phyloP scores from a whole-genome alignment of 805 yeast genomes.

The Wickerhamomyces chambardii region DNA sequence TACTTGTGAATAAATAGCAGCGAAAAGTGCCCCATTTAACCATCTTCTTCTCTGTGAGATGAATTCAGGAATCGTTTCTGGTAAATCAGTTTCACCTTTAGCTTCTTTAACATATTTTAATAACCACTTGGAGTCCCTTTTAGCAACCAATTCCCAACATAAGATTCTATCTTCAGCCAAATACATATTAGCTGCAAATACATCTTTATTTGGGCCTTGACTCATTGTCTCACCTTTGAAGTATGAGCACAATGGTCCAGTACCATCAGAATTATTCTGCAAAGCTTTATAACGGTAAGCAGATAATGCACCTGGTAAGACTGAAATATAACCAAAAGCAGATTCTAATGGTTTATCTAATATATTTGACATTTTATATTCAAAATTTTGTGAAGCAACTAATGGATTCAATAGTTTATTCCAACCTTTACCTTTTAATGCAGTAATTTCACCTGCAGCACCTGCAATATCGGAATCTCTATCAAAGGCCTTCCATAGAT shows the following conservation, averaged over 20 bases:
- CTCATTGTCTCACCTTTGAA: conserved; percentile 79
- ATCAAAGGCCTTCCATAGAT: conserved; percentile 96
- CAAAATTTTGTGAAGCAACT: conserved; percentile 95
- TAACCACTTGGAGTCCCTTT: conserved; percentile 76
- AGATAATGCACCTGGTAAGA: conserved; percentile 91
- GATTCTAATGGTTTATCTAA: conserved; percentile 92
- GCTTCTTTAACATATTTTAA: conserved; percentile 88
- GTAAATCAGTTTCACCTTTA: conserved; percentile 95
- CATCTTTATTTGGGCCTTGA: conserved; percentile 57
- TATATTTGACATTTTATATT: conserved; percentile 94
- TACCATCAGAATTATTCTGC: conserved; percentile 77
- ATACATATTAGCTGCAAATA: conserved; percentile 94
- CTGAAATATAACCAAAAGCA: conserved; percentile 86
- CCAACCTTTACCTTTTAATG: conserved; percentile 91
- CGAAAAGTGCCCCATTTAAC: conserved; percentile 97
- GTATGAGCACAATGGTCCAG: conserved; percentile 85
- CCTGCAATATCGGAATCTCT: conserved; percentile 96
- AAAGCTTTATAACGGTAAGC: conserved; percentile 90
- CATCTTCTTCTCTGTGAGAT: conserved; percentile 96
- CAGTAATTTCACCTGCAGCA: conserved; percentile 96
- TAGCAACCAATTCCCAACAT: conserved; percentile 95
- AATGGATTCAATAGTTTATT: conserved; percentile 75
- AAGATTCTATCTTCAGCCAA: conserved; percentile 94
- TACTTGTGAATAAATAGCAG: conserved; percentile 82
- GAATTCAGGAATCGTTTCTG: conserved; percentile 90